A percentile compares a stretch with the other conserved stretches of the same genome.
Conservation (phyloP, 345 rosid genomes). For the Eucalyptus curtisii region DNA sequence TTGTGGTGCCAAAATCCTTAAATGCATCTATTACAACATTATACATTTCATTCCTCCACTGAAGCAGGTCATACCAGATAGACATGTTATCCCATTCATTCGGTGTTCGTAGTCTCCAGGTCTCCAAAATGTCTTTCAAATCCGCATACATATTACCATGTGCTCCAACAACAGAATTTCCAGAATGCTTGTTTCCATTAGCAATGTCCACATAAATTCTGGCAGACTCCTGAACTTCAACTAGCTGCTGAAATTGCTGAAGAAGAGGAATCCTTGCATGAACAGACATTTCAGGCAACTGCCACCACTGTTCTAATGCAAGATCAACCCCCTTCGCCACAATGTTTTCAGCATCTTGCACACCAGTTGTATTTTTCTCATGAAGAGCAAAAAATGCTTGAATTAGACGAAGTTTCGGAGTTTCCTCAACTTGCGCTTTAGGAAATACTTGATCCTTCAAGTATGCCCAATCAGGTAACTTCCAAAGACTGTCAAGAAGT, state of each 20-base stretch:
- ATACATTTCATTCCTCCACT: constrained; percentile 98
- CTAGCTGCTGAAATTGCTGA: constrained; percentile 96
- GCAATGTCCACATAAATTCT: constrained; percentile 84
- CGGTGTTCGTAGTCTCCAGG: constrained; percentile 97
- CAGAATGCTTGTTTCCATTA: constrained; percentile 70
- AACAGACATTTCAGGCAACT: constrained; percentile 96
- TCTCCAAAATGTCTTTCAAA: constrained; percentile 94
- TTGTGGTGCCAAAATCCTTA: constrained; percentile 63
- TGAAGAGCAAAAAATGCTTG: constrained; percentile 93
- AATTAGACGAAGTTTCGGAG: constrained; percentile 85
- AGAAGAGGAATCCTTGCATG: constrained; percentile 91
- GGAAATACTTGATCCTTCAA: constrained; percentile 93
- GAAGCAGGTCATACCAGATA: constrained; percentile 93
- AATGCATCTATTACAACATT: constrained; percentile 89
- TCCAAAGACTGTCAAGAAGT: constrained; percentile 95
- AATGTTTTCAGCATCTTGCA: constrained; percentile 86
- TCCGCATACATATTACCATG: constrained; percentile 85
- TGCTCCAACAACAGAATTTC: constrained; percentile 48
- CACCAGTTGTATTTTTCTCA: constrained; percentile 67
- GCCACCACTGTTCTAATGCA: constrained; percentile 98
- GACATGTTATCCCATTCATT: constrained; percentile 99
- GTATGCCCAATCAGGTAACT: constrained; percentile 88
- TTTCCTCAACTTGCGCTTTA: constrained; percentile 99
- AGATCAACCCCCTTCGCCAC: constrained; percentile 94
- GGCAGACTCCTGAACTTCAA: constrained; percentile 96